A percentile compares a stretch with the other conserved stretches of the same genome.
Conservation (phyloP, 2,329 filamentous ascomycete species). For the Fusarium sp. region DNA sequence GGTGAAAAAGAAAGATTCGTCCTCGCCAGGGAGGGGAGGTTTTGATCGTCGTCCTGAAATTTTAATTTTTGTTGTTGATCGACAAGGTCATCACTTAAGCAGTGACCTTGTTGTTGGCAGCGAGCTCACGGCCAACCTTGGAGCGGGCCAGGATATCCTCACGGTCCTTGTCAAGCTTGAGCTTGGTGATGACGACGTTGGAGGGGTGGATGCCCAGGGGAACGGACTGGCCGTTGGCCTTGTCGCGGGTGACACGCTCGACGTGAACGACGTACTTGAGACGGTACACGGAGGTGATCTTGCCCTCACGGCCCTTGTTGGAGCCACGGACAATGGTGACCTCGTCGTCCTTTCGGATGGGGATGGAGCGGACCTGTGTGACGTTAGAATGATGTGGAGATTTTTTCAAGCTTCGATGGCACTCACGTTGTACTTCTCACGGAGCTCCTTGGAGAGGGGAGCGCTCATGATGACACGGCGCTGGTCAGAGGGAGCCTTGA, state of each 20-base stretch:
- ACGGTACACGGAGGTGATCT: slow-evolving; percentile 97
- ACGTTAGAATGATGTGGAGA: slow-evolving; percentile 11
- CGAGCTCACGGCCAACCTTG: slow-evolving; percentile 83
- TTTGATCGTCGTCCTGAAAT: slow-evolving; percentile 39
- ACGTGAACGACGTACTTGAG: slow-evolving; percentile 98
- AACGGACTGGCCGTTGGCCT: slow-evolving; percentile 96
- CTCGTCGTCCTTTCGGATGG: slow-evolving; percentile 98
- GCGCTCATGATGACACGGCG: slow-evolving; percentile 98
- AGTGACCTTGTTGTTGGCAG: slow-evolving; percentile 79
- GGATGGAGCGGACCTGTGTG: slow-evolving; percentile 88
- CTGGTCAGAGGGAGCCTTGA: slow-evolving; percentile 92
- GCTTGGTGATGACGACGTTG: slow-evolving; percentile 98
- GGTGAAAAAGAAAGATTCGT: slow-evolving; percentile 41
- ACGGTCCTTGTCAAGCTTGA: slow-evolving; percentile 97
- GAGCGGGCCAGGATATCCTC: slow-evolving; percentile 90
- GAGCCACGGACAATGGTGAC: slow-evolving; percentile 91
- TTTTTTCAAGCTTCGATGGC: neutral
- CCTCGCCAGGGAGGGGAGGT: slow-evolving; percentile 42
- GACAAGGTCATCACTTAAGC: slow-evolving; percentile 58
- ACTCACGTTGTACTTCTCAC: slow-evolving; percentile 98
- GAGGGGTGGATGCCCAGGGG: slow-evolving; percentile 95
- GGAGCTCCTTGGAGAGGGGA: slow-evolving; percentile 94
- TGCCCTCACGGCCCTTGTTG: slow-evolving; percentile 99
- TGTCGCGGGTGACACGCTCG: slow-evolving; percentile 96
- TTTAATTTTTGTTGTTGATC: slow-evolving; percentile 38